Evolutionary conservation across 495 filamentous ascomycete species (phyloP).

Genomic region (Neurospora intermedia): DNA sequence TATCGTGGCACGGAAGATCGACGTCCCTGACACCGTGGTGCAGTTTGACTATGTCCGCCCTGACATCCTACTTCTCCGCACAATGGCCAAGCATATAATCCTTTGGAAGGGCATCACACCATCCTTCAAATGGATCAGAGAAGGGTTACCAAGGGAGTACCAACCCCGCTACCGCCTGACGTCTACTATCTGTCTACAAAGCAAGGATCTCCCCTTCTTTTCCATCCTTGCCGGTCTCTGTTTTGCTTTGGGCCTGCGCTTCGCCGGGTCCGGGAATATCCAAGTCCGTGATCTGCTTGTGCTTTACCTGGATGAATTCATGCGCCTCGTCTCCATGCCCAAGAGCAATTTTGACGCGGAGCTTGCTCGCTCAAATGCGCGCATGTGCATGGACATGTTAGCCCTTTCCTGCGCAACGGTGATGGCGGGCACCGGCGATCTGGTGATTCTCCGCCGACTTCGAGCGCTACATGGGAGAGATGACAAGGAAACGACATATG

Average conservation of each 20-base stretch:
- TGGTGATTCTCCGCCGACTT: conserved; percentile 79
- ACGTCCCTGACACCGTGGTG: conserved; percentile 77
- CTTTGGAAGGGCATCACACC: conserved; percentile 80
- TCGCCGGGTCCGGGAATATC: conserved; percentile 68
- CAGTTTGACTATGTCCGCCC: conserved; percentile 94
- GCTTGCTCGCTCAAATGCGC: conserved; percentile 66
- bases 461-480: conserved; percentile 81
- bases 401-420: conserved; percentile 74
- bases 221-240: conserved; percentile 87
- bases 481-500: conserved; percentile 75
- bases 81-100: conserved; percentile 83
- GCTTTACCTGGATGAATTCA: conserved; percentile 78
- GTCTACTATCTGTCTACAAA: conserved; percentile 46
- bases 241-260: conserved; percentile 72
- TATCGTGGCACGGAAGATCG: conserved; percentile 81
- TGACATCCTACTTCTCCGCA: conserved; percentile 83
- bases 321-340: conserved; percentile 60
- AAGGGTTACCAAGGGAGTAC: conserved; percentile 61
- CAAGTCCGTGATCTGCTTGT: conserved; percentile 70
- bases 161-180: conserved; percentile 42
- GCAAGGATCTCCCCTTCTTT: conserved; percentile 79
- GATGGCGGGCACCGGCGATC: conserved; percentile 92
- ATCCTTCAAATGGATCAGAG: conserved; percentile 59
- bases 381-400: conserved; percentile 81
- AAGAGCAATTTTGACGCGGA: conserved; percentile 67